Percentiles rank a stretch among this genome's conserved stretches.
phyloP scores from a whole-genome alignment of 116 monocot genomes.

The Posidonia oceanica region DNA sequence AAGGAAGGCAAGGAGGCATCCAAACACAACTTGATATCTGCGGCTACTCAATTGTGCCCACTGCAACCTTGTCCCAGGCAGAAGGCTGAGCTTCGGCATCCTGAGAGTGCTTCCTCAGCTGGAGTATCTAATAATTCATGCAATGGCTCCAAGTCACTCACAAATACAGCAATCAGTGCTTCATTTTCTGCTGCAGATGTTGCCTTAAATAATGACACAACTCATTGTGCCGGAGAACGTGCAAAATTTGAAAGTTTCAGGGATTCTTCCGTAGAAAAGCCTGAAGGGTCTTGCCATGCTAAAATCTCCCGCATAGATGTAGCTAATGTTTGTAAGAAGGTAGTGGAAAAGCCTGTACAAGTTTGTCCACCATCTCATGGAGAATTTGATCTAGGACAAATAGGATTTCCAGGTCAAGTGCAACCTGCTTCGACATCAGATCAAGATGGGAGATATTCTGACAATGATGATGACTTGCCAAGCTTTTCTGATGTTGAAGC shows the following conservation, averaged over 20 bases:
- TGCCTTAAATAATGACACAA: neutral
- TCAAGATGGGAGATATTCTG: slow-evolving; percentile 41
- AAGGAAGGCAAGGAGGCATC: neutral
- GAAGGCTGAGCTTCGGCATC: neutral
- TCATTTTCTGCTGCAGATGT: neutral
- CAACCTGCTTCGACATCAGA: slow-evolving; percentile 26
- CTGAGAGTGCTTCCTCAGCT: neutral
- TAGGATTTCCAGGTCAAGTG: slow-evolving; percentile 12
- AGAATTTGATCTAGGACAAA: slow-evolving; percentile 11
- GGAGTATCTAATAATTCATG: neutral
- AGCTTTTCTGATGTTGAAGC: slow-evolving; percentile 73
- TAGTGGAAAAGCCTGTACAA: neutral
- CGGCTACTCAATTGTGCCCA: neutral
- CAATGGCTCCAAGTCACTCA: neutral
- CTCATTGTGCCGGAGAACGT: neutral
- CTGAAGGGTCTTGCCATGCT: neutral
- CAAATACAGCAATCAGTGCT: neutral
- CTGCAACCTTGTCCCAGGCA: neutral
- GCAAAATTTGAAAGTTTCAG: neutral
- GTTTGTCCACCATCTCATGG: neutral
- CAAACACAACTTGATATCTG: neutral
- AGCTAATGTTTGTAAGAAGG: neutral
- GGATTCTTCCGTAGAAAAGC: neutral
- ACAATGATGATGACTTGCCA: slow-evolving; percentile 49
- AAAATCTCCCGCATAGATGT: neutral